Percentiles rank a stretch among this genome's conserved stretches.
Conservation (phyloP, 2,329 filamentous ascomycete genomes). For the Malbranchea cinnamomea region DNA sequence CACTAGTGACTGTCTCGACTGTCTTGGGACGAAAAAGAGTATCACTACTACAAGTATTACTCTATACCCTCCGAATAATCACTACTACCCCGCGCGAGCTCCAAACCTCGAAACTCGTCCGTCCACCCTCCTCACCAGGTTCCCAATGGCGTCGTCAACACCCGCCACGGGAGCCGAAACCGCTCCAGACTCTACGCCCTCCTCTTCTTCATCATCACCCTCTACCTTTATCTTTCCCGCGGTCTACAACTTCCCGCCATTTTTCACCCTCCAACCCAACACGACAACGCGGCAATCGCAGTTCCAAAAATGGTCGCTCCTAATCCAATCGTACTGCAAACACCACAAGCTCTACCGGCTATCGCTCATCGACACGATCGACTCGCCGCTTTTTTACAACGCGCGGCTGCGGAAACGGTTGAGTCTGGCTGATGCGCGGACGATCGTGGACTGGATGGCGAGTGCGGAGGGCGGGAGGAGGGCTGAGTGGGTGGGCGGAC, state of each 20-base stretch:
- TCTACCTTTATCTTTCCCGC: conserved; percentile 29
- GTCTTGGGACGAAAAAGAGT: too few relatives aligned
- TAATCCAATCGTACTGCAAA: conserved; percentile 72
- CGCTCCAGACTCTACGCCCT: conserved; percentile 7
- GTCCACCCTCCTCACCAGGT: too few relatives aligned
- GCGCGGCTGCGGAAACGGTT: conserved; percentile 29
- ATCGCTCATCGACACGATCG: conserved; percentile 46
- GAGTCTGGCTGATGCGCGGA: conserved; percentile 36
- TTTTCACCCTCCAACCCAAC: conserved; percentile 34
- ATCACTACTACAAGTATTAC: too few relatives aligned
- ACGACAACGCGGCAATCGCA: conserved; percentile 29
- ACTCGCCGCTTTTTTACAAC: conserved; percentile 45
- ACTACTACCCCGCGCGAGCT: too few relatives aligned
- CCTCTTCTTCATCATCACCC: too few relatives aligned
- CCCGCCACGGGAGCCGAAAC: too few relatives aligned
- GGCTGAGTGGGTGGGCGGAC: conserved; percentile 44
- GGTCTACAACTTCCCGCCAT: conserved; percentile 38
- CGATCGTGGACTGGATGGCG: conserved; percentile 42
- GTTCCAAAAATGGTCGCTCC: conserved; percentile 70
- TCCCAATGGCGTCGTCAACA: too few relatives aligned
- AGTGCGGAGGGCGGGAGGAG: conserved; percentile 34
- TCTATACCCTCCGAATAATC: too few relatives aligned
- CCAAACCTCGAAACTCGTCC: too few relatives aligned
- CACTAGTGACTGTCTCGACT: too few relatives aligned
- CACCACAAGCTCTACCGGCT: conserved; percentile 65